These are phyloP conservation scores for Macrophomina pseudophaseolina DNA, from an alignment of 2,329 filamentous ascomycete species.

Conservation along the genomic window DNA sequence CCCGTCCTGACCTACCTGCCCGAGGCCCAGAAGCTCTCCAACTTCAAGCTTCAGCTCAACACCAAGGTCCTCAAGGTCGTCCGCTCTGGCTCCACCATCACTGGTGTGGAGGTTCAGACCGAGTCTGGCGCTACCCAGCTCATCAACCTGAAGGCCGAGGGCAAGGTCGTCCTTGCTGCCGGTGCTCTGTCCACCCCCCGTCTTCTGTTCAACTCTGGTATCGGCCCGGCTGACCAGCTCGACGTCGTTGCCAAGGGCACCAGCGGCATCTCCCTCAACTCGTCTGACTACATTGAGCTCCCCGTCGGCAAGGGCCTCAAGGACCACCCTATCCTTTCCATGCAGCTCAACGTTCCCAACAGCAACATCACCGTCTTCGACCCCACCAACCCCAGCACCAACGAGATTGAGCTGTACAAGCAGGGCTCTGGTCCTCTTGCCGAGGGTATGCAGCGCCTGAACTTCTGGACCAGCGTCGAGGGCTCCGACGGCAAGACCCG, in stretches of 20 bases:
- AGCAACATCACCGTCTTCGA: constrained; percentile 32
- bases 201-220: constrained; percentile 36
- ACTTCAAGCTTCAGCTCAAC: constrained; percentile 35
- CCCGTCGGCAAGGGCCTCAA: constrained; percentile 40
- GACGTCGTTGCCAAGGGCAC: constrained; percentile 31
- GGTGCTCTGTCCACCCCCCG: constrained; percentile 35
- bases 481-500: constrained; percentile 47
- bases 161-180: constrained; percentile 36
- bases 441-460: constrained; percentile 54
- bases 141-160: constrained; percentile 31
- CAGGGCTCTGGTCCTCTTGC: constrained; percentile 49
- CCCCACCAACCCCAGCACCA: constrained; percentile 38
- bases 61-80: constrained; percentile 33
- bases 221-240: constrained; percentile 36
- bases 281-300: constrained; percentile 33
- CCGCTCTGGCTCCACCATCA: constrained; percentile 29
- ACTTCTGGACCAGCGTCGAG: constrained; percentile 54
- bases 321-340: constrained; percentile 44
- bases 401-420: constrained; percentile 39
- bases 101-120: constrained; percentile 33
- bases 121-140: constrained; percentile 28
- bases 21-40: constrained; percentile 28
- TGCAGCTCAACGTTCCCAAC: constrained; percentile 35
- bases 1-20: constrained; percentile 34
- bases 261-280: constrained; percentile 29